Conservation (phyloP, 805 yeast genomes). For the Nakazawaea populi region DNA sequence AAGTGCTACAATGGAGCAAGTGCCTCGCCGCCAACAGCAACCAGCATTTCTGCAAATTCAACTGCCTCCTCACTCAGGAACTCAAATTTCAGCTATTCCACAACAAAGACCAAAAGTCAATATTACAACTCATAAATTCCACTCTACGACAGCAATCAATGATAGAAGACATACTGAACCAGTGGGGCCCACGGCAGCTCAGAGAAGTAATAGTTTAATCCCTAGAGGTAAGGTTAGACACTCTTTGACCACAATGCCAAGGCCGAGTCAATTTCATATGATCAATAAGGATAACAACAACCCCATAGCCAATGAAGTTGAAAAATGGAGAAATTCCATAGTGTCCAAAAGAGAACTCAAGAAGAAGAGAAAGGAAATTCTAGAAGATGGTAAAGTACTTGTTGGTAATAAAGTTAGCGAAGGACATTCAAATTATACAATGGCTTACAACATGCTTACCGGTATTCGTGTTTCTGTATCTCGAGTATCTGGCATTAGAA, state of each 20-base stretch:
- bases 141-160: not conserved
- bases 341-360: conserved; percentile 36
- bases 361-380: conserved; percentile 32
- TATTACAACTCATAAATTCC: not conserved
- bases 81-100: not conserved
- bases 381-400: conserved; percentile 51
- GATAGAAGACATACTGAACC: conserved; percentile 8
- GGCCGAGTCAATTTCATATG: not conserved
- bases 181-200: not conserved
- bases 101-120: not conserved
- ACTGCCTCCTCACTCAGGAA: too few species aligned
- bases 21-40: not conserved
- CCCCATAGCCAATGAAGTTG: conserved; percentile 37
- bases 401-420: conserved; percentile 83
- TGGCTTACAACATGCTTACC: conserved; percentile 96
- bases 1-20: not conserved
- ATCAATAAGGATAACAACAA: not conserved
- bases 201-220: not conserved
- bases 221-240: not conserved
- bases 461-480: conserved; percentile 96
- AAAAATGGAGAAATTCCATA: conserved; percentile 44
- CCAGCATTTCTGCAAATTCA: too few species aligned
- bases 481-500: conserved; percentile 80
- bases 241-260: not conserved
- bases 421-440: conserved; percentile 88